A percentile compares a stretch with the other conserved stretches of the same genome.
Conservation (phyloP, 164 flowering plant species). For the Chimonanthus salicifolius region DNA sequence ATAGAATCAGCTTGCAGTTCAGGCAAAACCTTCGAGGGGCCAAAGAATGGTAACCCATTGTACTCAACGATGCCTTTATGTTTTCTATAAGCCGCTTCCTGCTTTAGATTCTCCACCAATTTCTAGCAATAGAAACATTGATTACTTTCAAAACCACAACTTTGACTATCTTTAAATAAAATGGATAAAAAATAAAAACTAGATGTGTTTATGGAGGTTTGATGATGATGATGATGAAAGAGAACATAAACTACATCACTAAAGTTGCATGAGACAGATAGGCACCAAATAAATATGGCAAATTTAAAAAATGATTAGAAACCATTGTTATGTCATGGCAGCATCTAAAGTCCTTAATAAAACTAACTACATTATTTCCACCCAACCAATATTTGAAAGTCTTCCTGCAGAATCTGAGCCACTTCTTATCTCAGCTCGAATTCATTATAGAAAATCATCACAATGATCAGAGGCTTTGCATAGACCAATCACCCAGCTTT, state of each 20-base stretch:
- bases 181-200: background rate
- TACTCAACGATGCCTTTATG: slow-evolving; percentile 22
- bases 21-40: slow-evolving; percentile 17
- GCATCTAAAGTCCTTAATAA: background rate
- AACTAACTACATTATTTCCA: background rate
- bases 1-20: slow-evolving; percentile 13
- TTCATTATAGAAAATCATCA: background rate
- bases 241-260: background rate
- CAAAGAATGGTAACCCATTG: slow-evolving; percentile 8
- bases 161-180: background rate
- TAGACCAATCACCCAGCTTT: no score
- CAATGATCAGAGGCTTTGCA: background rate
- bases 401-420: background rate
- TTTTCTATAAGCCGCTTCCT: slow-evolving; percentile 45
- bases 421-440: no score
- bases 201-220: background rate
- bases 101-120: slow-evolving; percentile 43
- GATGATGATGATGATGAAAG: background rate
- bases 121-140: slow-evolving; percentile 25
- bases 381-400: background rate
- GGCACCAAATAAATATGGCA: background rate
- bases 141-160: background rate
- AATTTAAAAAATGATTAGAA: background rate
- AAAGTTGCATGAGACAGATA: background rate
- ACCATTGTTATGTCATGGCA: background rate